Conservation (phyloP, 768 basidiomycete species). For the Agaricus subrufescens region DNA sequence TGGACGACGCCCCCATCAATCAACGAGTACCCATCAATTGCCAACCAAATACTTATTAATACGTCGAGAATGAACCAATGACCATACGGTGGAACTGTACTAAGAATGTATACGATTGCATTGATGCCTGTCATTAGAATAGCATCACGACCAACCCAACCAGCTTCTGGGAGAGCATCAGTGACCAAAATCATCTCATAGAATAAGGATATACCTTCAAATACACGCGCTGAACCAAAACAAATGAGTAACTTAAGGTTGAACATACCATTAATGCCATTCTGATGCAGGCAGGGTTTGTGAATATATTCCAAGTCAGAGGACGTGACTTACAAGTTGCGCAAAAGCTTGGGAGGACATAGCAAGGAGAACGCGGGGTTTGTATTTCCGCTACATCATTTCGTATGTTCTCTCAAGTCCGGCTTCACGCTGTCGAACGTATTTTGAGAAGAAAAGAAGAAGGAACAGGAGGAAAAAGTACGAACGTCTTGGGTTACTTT, state of each 20-base stretch:
- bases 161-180: slow-evolving; percentile 56
- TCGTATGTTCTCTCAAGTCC: slow-evolving; percentile 68
- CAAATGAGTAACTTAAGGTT: neutral
- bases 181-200: neutral
- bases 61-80: neutral
- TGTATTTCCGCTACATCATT: slow-evolving; percentile 79
- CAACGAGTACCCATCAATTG: slow-evolving; percentile 84
- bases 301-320: neutral
- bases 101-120: slow-evolving; percentile 65
- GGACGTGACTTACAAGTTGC: slow-evolving; percentile 59
- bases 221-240: slow-evolving; percentile 59
- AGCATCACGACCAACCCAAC: slow-evolving; percentile 87
- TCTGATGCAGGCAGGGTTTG: slow-evolving; percentile 34
- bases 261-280: slow-evolving; percentile 78
- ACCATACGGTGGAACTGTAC: slow-evolving; percentile 71
- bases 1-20: slow-evolving; percentile 77
- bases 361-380: slow-evolving; percentile 80
- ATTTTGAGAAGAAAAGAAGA: no score
- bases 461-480: slow-evolving; percentile 1
- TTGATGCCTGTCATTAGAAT: slow-evolving; percentile 93
- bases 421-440: slow-evolving; percentile 48
- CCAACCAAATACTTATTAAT: neutral
- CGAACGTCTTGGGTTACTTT: slow-evolving; percentile 58
- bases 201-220: slow-evolving; percentile 56
- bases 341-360: slow-evolving; percentile 95